Percentiles rank a stretch among this genome's conserved stretches.
Conservation (phyloP, 2,329 filamentous ascomycete genomes). For the Fusarium globosum region DNA sequence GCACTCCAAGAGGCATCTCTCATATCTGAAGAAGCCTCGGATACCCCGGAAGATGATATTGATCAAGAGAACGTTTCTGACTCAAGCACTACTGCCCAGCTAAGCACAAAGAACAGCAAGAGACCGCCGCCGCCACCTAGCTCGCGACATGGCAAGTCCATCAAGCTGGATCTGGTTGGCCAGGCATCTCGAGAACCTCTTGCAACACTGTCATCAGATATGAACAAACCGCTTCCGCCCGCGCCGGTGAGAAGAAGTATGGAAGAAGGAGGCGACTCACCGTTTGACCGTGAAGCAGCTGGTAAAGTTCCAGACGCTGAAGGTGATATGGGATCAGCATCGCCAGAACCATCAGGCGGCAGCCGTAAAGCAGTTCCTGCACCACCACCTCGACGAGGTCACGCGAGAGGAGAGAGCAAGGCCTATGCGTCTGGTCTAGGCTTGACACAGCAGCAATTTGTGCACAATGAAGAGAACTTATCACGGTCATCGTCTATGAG, state of each 20-base stretch:
- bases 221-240: constrained; percentile 68
- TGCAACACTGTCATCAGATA: constrained; percentile 32
- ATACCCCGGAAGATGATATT: constrained; percentile 39
- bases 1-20: constrained; percentile 38
- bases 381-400: constrained; percentile 62
- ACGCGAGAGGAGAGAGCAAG: constrained; percentile 60
- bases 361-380: constrained; percentile 60
- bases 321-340: constrained; percentile 47
- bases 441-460: constrained; percentile 15
- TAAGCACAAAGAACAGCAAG: constrained; percentile 58
- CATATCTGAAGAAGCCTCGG: constrained; percentile 35
- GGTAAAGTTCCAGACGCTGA: constrained; percentile 61
- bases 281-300: constrained; percentile 65
- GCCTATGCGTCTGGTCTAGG: constrained; percentile 32
- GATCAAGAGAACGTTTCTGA: constrained; percentile 43
- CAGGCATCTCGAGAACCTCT: constrained; percentile 44
- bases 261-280: constrained; percentile 62
- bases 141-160: constrained; percentile 81
- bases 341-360: constrained; percentile 49
- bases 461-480: constrained; percentile 53
- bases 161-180: constrained; percentile 61
- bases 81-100: constrained; percentile 43
- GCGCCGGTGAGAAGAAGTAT: constrained; percentile 59
- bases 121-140: constrained; percentile 77
- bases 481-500: constrained; percentile 62